These are phyloP conservation scores for Amylostereum chailletii DNA, from an alignment of 1,284 basidiomycete species.

Conservation along the genomic window DNA sequence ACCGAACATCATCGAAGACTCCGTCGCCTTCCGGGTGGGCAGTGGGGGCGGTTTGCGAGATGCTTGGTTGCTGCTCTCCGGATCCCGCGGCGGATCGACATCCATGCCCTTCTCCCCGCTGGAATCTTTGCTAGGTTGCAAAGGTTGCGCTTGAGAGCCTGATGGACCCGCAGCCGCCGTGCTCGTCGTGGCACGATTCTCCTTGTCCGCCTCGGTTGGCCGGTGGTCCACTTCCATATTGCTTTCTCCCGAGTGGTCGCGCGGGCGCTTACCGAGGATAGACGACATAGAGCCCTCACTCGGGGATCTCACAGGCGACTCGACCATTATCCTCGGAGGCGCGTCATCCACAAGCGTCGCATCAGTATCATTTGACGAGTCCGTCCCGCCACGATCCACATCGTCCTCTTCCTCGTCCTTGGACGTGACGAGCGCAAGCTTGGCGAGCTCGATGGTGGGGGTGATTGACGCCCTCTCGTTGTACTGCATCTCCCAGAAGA, in stretches of 20 bases:
- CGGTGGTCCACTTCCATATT: slow-evolving; percentile 29
- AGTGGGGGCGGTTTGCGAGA: slow-evolving; percentile 45
- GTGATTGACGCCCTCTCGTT: slow-evolving; percentile 64
- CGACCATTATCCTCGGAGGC: slow-evolving; percentile 22
- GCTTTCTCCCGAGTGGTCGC: slow-evolving; percentile 43
- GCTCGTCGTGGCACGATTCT: slow-evolving; percentile 30
- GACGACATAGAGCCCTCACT: slow-evolving; percentile 30
- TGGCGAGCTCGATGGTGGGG: slow-evolving; percentile 80
- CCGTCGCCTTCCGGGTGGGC: slow-evolving; percentile 56
- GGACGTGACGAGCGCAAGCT: slow-evolving; percentile 86
- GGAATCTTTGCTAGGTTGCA: neutral
- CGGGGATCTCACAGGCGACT: slow-evolving; percentile 21
- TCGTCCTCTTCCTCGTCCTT: slow-evolving; percentile 85
- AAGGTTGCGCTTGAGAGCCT: too few relatives aligned
- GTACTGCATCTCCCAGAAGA: slow-evolving; percentile 75
- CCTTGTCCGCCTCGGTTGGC: slow-evolving; percentile 29
- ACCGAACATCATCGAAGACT: slow-evolving; percentile 89
- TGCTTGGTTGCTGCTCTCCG: slow-evolving; percentile 13
- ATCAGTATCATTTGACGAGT: slow-evolving; percentile 77
- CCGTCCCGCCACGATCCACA: slow-evolving; percentile 59
- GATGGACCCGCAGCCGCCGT: too few relatives aligned
- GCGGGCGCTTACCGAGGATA: slow-evolving; percentile 65
- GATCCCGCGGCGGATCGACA: slow-evolving; percentile 11
- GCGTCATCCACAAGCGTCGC: slow-evolving; percentile 76
- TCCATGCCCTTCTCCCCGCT: slow-evolving; percentile 39